Base-by-base conservation (phyloP, 2,329 filamentous ascomycete species). In the Moelleriella libera region DNA sequence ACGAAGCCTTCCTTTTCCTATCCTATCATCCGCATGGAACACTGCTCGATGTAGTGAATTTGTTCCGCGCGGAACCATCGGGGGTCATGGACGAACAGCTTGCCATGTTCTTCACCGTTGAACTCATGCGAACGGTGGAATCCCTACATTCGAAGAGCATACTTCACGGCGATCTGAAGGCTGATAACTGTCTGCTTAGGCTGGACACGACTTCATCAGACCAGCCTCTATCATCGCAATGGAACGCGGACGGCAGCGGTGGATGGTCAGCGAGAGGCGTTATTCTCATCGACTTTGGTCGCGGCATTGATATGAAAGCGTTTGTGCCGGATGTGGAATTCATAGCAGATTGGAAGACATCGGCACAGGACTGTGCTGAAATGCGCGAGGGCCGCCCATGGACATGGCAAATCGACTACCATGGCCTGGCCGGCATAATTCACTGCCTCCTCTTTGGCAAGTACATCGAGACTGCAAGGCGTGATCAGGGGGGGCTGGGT, bases 391-490 rank as follows among this genome's bases (percentile, higher is more conserved):
- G 88, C 48, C 77, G 90, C 1, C 88, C 89, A 0, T 98, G 92
- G 92, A 97, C 90, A 1, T 96, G 88, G 70, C 92, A 98, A 63
- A 87, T 96, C 54, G 92, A 98, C 68, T 94, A 97, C 58, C 87
- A 94, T 63, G 92, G 92, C 10, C 74, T 96, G 0, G 92, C 92
- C 0, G 88, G 88, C 5, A 85, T 87, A 29, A 72, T 97, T 5
- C 88, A 98, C 65, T 83, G 80, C 42, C 76, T 98, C 56, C 76
- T 98, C 4, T 98, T 96, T 60, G 90, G 92, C 8, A 88, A 86
- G 59, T 97, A 97, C 66, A 92, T 98, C 57, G 87, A 95, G 60
- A 94, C 88, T 1, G 67, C 75, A 46, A 72, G 75, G 37, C 72
- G 67, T 56, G 70, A 75, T 55, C 63, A 69, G 30, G 74, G 72